Percentiles rank a stretch among this genome's conserved stretches.
Evolutionary conservation across 768 basidiomycete genomes (phyloP).

Genomic region (Termitomyces sp.): DNA sequence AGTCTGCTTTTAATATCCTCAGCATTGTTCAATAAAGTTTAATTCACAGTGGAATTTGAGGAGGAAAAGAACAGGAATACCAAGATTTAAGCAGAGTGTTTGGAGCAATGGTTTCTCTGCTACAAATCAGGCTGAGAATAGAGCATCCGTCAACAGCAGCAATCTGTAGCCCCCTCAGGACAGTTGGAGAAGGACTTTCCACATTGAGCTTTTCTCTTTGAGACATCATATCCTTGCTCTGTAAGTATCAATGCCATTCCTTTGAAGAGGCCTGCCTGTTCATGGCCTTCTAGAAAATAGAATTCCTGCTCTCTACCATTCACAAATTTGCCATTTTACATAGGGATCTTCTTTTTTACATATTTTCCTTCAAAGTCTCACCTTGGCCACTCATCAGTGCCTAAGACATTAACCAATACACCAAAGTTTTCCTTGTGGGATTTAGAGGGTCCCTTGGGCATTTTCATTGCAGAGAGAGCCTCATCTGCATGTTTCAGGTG

Average conservation of each 20-base stretch:
- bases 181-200: slow-evolving; percentile 18
- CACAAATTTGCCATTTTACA: slow-evolving; percentile 23
- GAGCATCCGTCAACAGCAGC: slow-evolving; percentile 20
- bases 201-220: slow-evolving; percentile 20
- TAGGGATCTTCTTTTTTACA: slow-evolving; percentile 23
- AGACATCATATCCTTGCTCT: slow-evolving; percentile 20
- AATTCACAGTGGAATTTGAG: background rate
- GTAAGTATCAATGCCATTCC: slow-evolving; percentile 33
- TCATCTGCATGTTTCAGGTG: slow-evolving; percentile 21
- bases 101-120: slow-evolving; percentile 12
- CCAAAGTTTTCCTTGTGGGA: background rate
- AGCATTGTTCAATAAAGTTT: slow-evolving; percentile 25
- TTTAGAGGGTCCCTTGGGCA: slow-evolving; percentile 18
- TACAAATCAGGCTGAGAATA: slow-evolving; percentile 31
- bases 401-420: slow-evolving; percentile 1
- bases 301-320: slow-evolving; percentile 24
- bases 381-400: background rate
- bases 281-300: slow-evolving; percentile 27
- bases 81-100: background rate
- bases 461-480: slow-evolving; percentile 23
- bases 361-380: slow-evolving; percentile 14
- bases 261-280: slow-evolving; percentile 28
- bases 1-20: slow-evolving; percentile 24
- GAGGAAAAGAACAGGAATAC: background rate
- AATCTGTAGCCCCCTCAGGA: background rate